Conservation (phyloP, 768 basidiomycete species). For the Auriculariales sp. region DNA sequence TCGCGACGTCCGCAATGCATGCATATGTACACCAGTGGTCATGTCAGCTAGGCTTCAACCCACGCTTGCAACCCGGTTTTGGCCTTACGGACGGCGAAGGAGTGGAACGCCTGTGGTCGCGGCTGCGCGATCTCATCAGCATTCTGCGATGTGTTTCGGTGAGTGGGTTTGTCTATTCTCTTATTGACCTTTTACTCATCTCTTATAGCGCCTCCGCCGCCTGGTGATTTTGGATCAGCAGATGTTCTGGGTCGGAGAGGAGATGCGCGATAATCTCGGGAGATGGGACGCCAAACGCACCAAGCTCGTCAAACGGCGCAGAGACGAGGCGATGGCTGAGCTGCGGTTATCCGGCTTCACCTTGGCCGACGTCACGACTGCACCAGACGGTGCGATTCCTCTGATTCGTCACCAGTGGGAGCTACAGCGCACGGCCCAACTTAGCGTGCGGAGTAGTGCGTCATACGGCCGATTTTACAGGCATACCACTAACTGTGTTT, state of each 20-base stretch:
- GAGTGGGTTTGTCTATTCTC: not conserved
- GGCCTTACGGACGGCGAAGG: constrained; percentile 17
- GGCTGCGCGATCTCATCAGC: constrained; percentile 19
- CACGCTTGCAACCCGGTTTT: constrained; percentile 15
- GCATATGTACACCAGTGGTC: constrained; percentile 7
- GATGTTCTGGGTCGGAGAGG: constrained; percentile 12
- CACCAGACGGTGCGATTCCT: constrained; percentile 11
- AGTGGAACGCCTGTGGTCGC: constrained; percentile 24
- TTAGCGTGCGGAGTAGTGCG: constrained; percentile 17
- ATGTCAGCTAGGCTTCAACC: constrained; percentile 9
- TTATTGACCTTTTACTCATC: not conserved
- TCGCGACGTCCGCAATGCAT: not conserved
- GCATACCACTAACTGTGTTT: not conserved
- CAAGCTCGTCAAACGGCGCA: constrained; percentile 10
- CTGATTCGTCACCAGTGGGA: constrained; percentile 19
- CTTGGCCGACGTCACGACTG: constrained; percentile 8
- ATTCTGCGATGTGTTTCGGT: constrained; percentile 6
- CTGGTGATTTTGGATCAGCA: constrained; percentile 23
- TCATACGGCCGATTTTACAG: constrained; percentile 3
- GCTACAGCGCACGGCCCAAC: constrained; percentile 17
- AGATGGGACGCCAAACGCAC: constrained; percentile 14
- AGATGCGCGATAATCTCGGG: constrained; percentile 17
- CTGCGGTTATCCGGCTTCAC: constrained; percentile 11
- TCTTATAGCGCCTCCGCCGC: constrained; percentile 10
- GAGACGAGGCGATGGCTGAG: constrained; percentile 9